Evolutionary conservation across 495 filamentous ascomycete genomes (phyloP), one percentile per base, ranked within the genome.

Genomic region (Lepidopterella palustris): DNA sequence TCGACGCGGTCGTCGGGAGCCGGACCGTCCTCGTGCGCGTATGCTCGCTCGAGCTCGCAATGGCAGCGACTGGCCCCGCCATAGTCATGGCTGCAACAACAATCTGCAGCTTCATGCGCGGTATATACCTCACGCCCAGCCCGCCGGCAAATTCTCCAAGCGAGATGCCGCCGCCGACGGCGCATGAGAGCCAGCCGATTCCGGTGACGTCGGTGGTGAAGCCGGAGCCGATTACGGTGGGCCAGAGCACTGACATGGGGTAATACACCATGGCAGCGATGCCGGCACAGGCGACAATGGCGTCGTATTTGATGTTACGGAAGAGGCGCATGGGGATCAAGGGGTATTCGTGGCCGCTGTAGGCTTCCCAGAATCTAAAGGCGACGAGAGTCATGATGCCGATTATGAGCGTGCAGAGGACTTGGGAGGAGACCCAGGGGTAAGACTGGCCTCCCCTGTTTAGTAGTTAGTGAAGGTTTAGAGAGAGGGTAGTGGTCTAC

Each of bases 391-490:
- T 59, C 0, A 65, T 65, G 52, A 76, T 66, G 0, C 81, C 81
- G n/a, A 77, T 58, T 15, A 77, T 66, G 6, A 84, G 55, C 4
- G 78, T 76, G 13, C 68, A 65, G 53, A 83, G 73, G 21, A 82
- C 80, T 60, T 77, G 73, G 9, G 70, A 61, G 0, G 77, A 79
- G 20, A 72, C 50, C 81, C 80, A 84, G 1, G 72, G 57, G 58
- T 80, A 78, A 40, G 79, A 73, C 40, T 72, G 73, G 13, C 79
- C 81, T 28, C 78, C 81, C 77, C 78, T 80, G 2, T 73, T 75
- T 13, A 13, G 18, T 3, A 24, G 47, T 13, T 10, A 49, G 21
- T 6, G 23, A 6, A 10, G 23, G n/a, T 25, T 10, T 49, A 9
- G n/a, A 6, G 45, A 8, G 8, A 8, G 6, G n/a, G n/a, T 6